Percentiles rank a stretch among this genome's conserved stretches.
These are phyloP conservation scores for Eucalyptus paniculata DNA, from an alignment of 345 rosid genomes.

Conservation along the genomic window DNA sequence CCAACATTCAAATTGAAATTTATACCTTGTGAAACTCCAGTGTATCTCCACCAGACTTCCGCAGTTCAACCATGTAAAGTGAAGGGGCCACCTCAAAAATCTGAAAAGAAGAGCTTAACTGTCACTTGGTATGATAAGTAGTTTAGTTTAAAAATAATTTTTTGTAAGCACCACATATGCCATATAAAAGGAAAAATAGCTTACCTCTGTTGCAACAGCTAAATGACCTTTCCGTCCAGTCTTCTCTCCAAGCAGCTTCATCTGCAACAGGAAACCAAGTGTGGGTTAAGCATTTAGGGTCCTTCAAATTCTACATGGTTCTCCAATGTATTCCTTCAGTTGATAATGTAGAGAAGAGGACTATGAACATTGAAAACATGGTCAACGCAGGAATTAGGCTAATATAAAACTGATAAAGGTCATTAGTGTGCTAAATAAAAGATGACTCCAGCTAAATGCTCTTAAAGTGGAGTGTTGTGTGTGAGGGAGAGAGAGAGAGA, in stretches of 20 bases:
- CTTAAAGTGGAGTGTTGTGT: not conserved
- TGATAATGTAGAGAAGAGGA: not conserved
- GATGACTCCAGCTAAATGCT: not conserved
- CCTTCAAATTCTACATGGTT: not conserved
- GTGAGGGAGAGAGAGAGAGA: not conserved
- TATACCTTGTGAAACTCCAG: slow-evolving; percentile 93
- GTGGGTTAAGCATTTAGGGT: not conserved
- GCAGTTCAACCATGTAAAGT: slow-evolving; percentile 89
- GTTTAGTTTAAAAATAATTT: not conserved
- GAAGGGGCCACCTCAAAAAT: slow-evolving; percentile 97
- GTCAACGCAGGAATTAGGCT: not conserved
- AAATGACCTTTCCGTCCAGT: slow-evolving; percentile 99
- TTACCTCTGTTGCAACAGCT: slow-evolving; percentile 87
- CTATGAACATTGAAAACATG: not conserved
- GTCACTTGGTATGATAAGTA: not conserved
- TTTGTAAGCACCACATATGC: not conserved
- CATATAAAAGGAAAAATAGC: not conserved
- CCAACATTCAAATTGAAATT: not conserved
- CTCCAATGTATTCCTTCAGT: not conserved
- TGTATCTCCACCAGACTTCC: slow-evolving; percentile 93
- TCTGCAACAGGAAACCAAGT: slow-evolving; percentile 4
- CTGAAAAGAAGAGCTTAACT: slow-evolving; percentile 11
- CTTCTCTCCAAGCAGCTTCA: slow-evolving; percentile 89
- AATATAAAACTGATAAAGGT: not conserved
- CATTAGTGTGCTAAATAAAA: not conserved